phyloP scores from a whole-genome alignment of 768 basidiomycete genomes.

The Hericium coralloides region DNA sequence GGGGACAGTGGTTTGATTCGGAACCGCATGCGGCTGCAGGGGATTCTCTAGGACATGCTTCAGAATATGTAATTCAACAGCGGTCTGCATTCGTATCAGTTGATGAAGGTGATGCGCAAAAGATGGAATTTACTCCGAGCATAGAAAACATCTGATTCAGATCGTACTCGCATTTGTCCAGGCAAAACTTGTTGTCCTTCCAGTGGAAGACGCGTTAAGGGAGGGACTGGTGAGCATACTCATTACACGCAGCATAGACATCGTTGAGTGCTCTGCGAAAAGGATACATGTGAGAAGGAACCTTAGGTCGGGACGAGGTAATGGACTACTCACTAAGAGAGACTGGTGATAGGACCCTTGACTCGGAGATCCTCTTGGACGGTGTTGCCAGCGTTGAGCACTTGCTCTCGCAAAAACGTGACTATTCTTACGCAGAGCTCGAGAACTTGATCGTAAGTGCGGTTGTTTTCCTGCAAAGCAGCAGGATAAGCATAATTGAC shows the following conservation, averaged over 20 bases:
- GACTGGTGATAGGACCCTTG: background rate
- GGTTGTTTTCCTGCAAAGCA: background rate
- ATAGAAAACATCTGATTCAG: background rate
- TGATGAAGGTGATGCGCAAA: background rate
- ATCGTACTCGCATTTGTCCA: background rate
- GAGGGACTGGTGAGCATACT: background rate
- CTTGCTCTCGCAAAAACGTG: background rate
- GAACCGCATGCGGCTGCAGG: background rate
- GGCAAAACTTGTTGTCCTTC: background rate
- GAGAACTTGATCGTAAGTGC: background rate
- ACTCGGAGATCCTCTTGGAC: background rate
- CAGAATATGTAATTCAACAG: background rate
- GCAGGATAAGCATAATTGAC: background rate
- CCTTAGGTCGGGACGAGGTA: too few species aligned
- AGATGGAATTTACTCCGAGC: background rate
- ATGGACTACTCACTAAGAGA: background rate
- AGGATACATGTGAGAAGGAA: too few species aligned
- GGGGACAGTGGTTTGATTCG: background rate
- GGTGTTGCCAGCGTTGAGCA: background rate
- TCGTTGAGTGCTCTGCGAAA: background rate
- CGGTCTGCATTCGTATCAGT: background rate
- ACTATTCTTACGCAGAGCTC: background rate
- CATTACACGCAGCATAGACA: background rate
- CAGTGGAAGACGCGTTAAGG: background rate
- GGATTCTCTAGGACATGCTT: background rate